Base-by-base conservation (phyloP, 2,329 filamentous ascomycete genomes). In the Fonsecaea multimorphosa region DNA sequence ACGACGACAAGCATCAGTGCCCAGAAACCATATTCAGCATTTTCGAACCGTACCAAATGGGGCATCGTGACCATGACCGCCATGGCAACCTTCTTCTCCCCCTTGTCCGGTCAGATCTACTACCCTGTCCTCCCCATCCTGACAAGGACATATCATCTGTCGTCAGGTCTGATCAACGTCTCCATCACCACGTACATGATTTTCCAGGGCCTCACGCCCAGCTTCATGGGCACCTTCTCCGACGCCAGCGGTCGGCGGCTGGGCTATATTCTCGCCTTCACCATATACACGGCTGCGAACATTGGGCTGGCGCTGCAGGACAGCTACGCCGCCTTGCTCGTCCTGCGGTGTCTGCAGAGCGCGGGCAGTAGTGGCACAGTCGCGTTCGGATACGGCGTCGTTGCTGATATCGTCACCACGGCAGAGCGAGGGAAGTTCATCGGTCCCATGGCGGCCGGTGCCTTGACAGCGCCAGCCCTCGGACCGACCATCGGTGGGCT, bases 171-270 rank as follows among this genome's bases (percentile, higher is more conserved):
- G 52, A 68, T 72, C 58, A 71, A 75, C 46, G 62, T 77, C 19
- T 73, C 74, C 0, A 72, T 77, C 32, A 76, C 76, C 1, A 74
- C 75, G 5, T 67, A 66, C 53, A 27, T 80, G 79, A 81, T 84
- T 52, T 78, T 84, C 49, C 84, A 86, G 76, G 85, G 81, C 2
- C 73, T 86, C 12, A 79, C 81, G 1, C 83, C 83, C 19, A 82
- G 82, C 70, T 77, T 85, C 16, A 78, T 83, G 64, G 83, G 80
- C 1, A 81, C 81, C 34, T 78, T 85, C 53, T 79, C 82, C 1
- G 83, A 85, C 67, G 80, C 78, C 56, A 77, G 77, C 44, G 83
- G 83, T 14, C 76, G 83, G 63, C 77, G 83, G 61, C 82, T 82
- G 6, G 81, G 80, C 2, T 85, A 84, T 69, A 72, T 85, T 4